phyloP scores from a whole-genome alignment of 192 early-diverging fungal species.

The Neocallimastix lanati region DNA sequence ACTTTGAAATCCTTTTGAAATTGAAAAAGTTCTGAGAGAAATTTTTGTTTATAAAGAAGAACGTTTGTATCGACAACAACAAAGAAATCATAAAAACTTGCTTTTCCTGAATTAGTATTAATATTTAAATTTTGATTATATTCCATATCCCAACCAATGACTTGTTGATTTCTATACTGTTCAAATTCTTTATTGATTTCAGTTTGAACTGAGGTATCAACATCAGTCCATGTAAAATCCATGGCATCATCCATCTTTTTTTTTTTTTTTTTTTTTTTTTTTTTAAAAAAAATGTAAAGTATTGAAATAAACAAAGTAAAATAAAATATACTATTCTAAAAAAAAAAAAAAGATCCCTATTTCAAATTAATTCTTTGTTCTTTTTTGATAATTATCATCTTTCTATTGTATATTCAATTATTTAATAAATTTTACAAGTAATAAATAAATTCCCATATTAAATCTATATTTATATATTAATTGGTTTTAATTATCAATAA shows the following conservation, averaged over 20 bases:
- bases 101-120: background rate
- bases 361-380: too few species aligned
- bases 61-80: background rate
- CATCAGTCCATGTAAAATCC: background rate
- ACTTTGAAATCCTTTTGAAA: background rate
- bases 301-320: too few species aligned
- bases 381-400: too few species aligned
- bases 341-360: too few species aligned
- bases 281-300: too few species aligned
- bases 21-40: background rate
- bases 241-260: background rate
- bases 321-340: too few species aligned
- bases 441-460: too few species aligned
- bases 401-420: too few species aligned
- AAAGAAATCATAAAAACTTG: background rate
- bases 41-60: background rate
- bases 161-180: background rate
- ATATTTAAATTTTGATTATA: background rate
- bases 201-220: background rate
- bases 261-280: too few species aligned
- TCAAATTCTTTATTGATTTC: background rate
- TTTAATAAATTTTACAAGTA: too few species aligned
- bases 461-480: too few species aligned
- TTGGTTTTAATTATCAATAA: too few species aligned
- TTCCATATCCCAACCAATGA: background rate